Evolutionary conservation across 345 rosid genomes (phyloP).

Genomic region (Conringia planisiliqua): DNA sequence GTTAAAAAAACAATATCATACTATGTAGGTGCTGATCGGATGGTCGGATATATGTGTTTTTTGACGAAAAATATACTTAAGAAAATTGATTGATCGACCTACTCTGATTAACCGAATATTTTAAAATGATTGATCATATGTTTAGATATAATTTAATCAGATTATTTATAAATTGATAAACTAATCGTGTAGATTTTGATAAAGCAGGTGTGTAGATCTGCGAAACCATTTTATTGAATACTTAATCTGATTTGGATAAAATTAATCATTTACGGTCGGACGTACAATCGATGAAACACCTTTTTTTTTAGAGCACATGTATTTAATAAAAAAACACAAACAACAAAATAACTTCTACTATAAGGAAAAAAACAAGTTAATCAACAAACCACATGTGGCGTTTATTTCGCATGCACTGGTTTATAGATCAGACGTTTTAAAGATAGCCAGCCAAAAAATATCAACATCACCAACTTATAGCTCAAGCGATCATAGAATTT

Average conservation of each 20-base stretch:
- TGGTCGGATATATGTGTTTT: neutral
- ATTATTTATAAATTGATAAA: neutral
- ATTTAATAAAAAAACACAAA: neutral
- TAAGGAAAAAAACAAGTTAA: slow-evolving; percentile 7
- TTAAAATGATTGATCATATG: neutral
- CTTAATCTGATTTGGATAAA: neutral
- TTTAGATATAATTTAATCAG: neutral
- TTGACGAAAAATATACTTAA: neutral
- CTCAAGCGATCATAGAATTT: slow-evolving; percentile 3
- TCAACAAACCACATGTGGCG: slow-evolving; percentile 2
- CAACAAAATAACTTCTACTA: neutral
- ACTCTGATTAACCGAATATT: too few relatives aligned
- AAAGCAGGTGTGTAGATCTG: slow-evolving; percentile 10
- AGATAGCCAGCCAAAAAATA: slow-evolving; percentile 11
- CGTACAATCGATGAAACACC: neutral
- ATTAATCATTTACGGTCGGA: neutral
- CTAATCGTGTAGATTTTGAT: slow-evolving; percentile 5
- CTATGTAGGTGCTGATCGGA: neutral
- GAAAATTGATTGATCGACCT: neutral
- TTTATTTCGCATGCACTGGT: slow-evolving; percentile 8
- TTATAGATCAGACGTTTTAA: slow-evolving; percentile 15
- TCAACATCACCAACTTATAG: slow-evolving; percentile 3
- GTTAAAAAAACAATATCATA: neutral
- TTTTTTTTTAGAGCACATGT: neutral
- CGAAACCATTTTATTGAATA: neutral